Conservation (phyloP, 2,329 filamentous ascomycete species). For the Cladosporium oxysporum region DNA sequence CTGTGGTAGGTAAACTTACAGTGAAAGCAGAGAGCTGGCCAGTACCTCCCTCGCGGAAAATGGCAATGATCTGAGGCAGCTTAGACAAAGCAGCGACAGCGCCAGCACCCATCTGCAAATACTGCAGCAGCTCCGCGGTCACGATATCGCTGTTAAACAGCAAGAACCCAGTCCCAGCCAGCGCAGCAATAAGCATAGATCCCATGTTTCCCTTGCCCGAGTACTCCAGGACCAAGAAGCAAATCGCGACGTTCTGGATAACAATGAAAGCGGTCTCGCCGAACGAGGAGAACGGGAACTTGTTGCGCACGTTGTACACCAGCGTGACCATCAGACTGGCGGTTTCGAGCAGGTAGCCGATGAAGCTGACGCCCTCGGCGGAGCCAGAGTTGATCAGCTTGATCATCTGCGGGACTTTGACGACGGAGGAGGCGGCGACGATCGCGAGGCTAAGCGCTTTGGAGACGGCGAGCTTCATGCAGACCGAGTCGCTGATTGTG, state of each 20-base stretch:
- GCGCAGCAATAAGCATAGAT: conserved; percentile 73
- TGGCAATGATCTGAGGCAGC: conserved; percentile 86
- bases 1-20: conserved; percentile 56
- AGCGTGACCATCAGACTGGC: conserved; percentile 83
- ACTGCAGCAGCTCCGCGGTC: conserved; percentile 66
- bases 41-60: conserved; percentile 82
- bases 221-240: conserved; percentile 82
- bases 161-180: conserved; percentile 69
- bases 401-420: conserved; percentile 95
- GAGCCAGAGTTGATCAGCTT: conserved; percentile 84
- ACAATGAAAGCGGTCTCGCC: conserved; percentile 93
- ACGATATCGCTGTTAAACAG: conserved; percentile 69
- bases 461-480: conserved; percentile 85
- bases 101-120: conserved; percentile 82
- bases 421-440: conserved; percentile 82
- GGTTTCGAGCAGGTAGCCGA: conserved; percentile 91
- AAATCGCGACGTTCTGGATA: conserved; percentile 88
- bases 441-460: conserved; percentile 94
- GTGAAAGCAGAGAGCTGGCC: conserved; percentile 96
- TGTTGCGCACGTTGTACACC: conserved; percentile 87
- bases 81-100: conserved; percentile 85
- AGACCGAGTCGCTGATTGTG: conserved; percentile 72
- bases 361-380: conserved; percentile 80
- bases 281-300: conserved; percentile 94
- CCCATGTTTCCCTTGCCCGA: conserved; percentile 68